A percentile compares a stretch with the other conserved stretches of the same genome.
Evolutionary conservation across 2,329 filamentous ascomycete genomes (phyloP).

Genomic region (Ascochyta fabae): DNA sequence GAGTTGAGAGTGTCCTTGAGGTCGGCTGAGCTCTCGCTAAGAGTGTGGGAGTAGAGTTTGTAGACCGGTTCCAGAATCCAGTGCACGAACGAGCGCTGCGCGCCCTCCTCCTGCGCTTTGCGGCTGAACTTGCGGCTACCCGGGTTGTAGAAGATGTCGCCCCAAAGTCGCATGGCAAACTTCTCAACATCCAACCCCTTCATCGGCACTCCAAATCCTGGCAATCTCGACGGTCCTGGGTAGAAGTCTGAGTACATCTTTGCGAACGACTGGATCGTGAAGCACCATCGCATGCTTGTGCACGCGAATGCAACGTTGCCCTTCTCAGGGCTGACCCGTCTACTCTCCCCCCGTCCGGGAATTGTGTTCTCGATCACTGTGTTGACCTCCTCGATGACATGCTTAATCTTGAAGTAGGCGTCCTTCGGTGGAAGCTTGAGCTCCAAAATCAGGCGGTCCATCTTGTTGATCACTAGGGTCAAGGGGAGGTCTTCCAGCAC

Average conservation of each 20-base stretch:
- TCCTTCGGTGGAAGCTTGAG: slow-evolving; percentile 92
- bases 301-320: slow-evolving; percentile 98
- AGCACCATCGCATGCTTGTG: slow-evolving; percentile 94
- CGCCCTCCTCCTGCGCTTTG: slow-evolving; percentile 79
- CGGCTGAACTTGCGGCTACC: slow-evolving; percentile 88
- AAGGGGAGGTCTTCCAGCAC: slow-evolving; percentile 88
- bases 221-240: slow-evolving; percentile 58
- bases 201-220: slow-evolving; percentile 44
- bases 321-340: slow-evolving; percentile 89
- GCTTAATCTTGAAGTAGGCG: slow-evolving; percentile 98
- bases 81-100: slow-evolving; percentile 88
- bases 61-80: slow-evolving; percentile 97
- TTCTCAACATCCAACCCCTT: slow-evolving; percentile 73
- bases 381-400: slow-evolving; percentile 98
- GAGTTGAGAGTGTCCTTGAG: slow-evolving; percentile 78
- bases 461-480: slow-evolving; percentile 93
- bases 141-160: slow-evolving; percentile 95
- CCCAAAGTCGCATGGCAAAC: slow-evolving; percentile 88
- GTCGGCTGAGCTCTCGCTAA: slow-evolving; percentile 87
- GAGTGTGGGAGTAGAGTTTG: slow-evolving; percentile 94
- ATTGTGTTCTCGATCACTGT: slow-evolving; percentile 88
- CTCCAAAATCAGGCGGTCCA: slow-evolving; percentile 93
- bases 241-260: slow-evolving; percentile 95
- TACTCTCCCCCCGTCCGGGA: slow-evolving; percentile 78
- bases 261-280: slow-evolving; percentile 91